Base-by-base conservation (phyloP, 2,329 filamentous ascomycete species). In the Phyllosticta paracitricarpa region DNA sequence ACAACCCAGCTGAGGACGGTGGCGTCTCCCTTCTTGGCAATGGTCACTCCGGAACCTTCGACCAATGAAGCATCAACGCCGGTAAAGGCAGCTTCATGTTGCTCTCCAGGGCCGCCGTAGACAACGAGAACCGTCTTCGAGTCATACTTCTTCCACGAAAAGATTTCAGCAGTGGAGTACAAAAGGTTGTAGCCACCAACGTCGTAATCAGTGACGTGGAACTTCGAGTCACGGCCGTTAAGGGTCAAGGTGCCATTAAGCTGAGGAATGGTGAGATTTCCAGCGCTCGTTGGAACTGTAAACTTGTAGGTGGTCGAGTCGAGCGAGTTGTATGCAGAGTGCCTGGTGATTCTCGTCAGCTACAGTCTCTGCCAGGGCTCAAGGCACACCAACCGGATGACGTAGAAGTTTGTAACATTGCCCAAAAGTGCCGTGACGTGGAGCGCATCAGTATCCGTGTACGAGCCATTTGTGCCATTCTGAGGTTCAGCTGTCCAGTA, bases 81-180 rank as follows among this genome's bases (percentile, higher is more conserved):
- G 62, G 56, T 65, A 53, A 86, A 68, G 0, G 81, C 82, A 30
- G 89, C 74, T 66, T 89, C 87, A 63, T 89, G 85, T 1, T 76
- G 74, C 66, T 89, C 87, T 14, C 78, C 78, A 0, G 80, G 76
- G 0, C 82, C 85, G 2, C 84, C 84, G 64, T 89, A 89, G 2
- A 89, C 72, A 1, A 89, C 72, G 2, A 89, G 71, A 0, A 85
- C 80, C 14, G 82, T 85, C 69, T 80, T 82, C 51, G 80, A 74
- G 0, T 76, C 77, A 63, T 86, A 84, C 58, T 81, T 79, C 70
- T 89, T 86, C 69, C 83, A 85, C 0, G 84, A 86, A 59, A 85
- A 82, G 25, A 89, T 81, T 67, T 90, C 87, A 0, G 84, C 85
- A 1, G 87, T 86, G 0, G 84, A 88, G 71, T 89, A 90, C 0